Evolutionary conservation across 1,139 yeast genomes (phyloP), one percentile per base, ranked within the genome.

Genomic region (Pichia sp.): DNA sequence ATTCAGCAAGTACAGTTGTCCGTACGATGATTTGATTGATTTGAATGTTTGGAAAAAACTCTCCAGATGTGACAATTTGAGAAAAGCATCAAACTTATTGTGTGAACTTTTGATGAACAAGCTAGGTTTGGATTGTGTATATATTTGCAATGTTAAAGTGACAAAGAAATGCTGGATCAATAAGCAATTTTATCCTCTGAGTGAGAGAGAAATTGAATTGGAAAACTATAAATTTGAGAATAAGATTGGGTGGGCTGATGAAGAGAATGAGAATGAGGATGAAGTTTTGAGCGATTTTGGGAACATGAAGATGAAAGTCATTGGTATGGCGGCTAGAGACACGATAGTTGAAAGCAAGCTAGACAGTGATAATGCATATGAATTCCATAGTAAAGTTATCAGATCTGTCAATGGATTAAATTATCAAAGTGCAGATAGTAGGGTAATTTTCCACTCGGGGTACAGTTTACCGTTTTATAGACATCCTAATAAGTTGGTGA

Each of bases 111-210:
- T 85, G 5, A 64, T 74, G 70, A 79, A 53, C 8, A 45, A 51
- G 30, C 40, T 54, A 5, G 30, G 43, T 15, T 51, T 38, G 36
- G 78, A 78, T 51, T 71, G 81, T 55, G 85, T 79, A 0, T 83
- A 81, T 62, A 71, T 85, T 15, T 68, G 82, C 59, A 89, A 85
- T 62, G 73, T 84, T 3, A 71, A 85, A 55, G 73, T 77, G 3
- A 75, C 80, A 11, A 47, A 48, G 32, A 41, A 4, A 16, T 51
- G 54, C 15, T 54, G 46, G 41, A 48, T 81, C 11, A 65, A 70
- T 6, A 55, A 69, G 5, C 76, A 74, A 32, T 74, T 67, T 57
- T 76, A 77, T 54, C 83, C 85, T 0, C 2, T 15, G 26, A 54
- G 60, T 4, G 69, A 70, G 32, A 71, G 72, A 54, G 74, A 72